phyloP scores from a whole-genome alignment of 495 filamentous ascomycete genomes.

The Trichoderma virens region DNA sequence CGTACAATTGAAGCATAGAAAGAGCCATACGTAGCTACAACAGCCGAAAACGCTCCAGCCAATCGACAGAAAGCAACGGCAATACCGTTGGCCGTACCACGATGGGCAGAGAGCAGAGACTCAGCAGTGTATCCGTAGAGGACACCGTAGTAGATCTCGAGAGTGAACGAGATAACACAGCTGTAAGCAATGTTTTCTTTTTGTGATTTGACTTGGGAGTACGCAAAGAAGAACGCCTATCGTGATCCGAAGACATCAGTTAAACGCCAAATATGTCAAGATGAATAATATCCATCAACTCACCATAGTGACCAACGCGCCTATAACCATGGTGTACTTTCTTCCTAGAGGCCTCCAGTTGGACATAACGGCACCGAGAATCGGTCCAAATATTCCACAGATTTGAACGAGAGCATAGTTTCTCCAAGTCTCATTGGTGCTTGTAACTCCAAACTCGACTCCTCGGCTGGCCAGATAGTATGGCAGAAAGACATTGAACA shows the following conservation, averaged over 20 bases:
- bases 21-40: constrained; percentile 49
- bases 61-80: constrained; percentile 61
- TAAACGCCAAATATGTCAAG: constrained; percentile 36
- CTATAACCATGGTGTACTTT: constrained; percentile 62
- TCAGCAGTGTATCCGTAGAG: constrained; percentile 81
- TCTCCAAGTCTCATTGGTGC: constrained; percentile 46
- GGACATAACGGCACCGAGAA: constrained; percentile 67
- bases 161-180: constrained; percentile 56
- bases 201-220: constrained; percentile 63
- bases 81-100: constrained; percentile 71
- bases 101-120: constrained; percentile 69
- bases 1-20: no score
- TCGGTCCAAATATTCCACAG: constrained; percentile 62
- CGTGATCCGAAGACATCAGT: constrained; percentile 66
- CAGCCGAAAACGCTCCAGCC: constrained; percentile 63
- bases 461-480: constrained; percentile 59
- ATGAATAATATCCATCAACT: constrained; percentile 40
- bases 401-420: constrained; percentile 69
- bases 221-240: constrained; percentile 65
- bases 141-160: constrained; percentile 78
- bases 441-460: constrained; percentile 12
- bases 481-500: constrained; percentile 81
- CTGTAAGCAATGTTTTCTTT: constrained; percentile 62
- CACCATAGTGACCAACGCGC: constrained; percentile 48
- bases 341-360: constrained; percentile 56